These are phyloP conservation scores for Colletotrichum shisoi DNA, from an alignment of 2,329 filamentous ascomycete genomes.

Conservation along the genomic window DNA sequence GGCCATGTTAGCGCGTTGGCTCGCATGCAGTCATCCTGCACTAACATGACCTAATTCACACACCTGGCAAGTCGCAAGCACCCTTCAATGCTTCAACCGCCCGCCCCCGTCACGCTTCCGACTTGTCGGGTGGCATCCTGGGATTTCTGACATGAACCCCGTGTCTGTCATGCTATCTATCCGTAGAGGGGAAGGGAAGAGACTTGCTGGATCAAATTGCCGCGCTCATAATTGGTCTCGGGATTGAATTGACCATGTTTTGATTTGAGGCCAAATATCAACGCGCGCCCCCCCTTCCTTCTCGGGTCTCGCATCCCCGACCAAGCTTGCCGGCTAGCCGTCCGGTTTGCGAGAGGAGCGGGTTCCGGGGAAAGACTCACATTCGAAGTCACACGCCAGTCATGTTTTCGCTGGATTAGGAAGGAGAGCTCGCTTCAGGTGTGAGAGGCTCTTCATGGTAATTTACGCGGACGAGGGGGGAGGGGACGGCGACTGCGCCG, in stretches of 20 bases:
- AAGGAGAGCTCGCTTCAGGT: slow-evolving; percentile 9
- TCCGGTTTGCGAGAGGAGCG: background rate
- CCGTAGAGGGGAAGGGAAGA: background rate
- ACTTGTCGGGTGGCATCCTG: slow-evolving; percentile 24
- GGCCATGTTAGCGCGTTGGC: slow-evolving; percentile 31
- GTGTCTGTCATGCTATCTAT: background rate
- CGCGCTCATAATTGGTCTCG: background rate
- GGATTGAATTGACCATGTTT: background rate
- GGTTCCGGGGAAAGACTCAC: slow-evolving; percentile 4
- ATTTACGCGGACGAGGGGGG: background rate
- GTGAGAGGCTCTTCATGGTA: slow-evolving; percentile 14
- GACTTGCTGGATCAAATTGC: background rate
- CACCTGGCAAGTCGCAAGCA: slow-evolving; percentile 7
- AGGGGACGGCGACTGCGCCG: slow-evolving; percentile 2
- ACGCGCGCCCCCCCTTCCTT: background rate
- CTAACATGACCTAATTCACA: slow-evolving; percentile 26
- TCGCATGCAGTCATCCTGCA: slow-evolving; percentile 32
- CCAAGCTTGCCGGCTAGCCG: slow-evolving; percentile 7
- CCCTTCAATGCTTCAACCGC: slow-evolving; percentile 6
- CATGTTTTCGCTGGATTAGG: slow-evolving; percentile 4
- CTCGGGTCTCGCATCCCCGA: background rate
- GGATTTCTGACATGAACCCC: slow-evolving; percentile 20
- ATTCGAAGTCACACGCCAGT: background rate
- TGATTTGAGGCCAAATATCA: background rate
- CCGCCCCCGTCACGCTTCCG: slow-evolving; percentile 24